A percentile compares a stretch with the other conserved stretches of the same genome.
Conservation (phyloP, 106 monocot species). For the Dendrobium huoshanense region DNA sequence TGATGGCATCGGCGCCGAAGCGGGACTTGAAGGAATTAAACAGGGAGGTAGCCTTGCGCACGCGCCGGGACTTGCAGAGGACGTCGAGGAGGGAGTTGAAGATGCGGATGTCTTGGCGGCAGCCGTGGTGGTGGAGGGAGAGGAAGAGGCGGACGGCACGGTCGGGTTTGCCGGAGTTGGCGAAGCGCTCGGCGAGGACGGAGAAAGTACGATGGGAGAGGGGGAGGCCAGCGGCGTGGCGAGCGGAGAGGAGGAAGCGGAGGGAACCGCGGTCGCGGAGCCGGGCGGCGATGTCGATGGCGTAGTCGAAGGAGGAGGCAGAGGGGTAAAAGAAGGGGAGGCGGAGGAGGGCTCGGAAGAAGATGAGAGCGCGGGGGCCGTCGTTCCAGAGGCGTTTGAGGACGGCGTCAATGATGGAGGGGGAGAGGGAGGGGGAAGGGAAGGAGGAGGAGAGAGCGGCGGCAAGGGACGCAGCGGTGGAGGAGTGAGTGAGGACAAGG, state of each 20-base stretch:
- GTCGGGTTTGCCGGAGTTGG: conserved; percentile 57
- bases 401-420: conserved; percentile 34
- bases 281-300: conserved; percentile 57
- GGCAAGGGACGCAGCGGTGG: conserved; percentile 19
- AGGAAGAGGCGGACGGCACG: conserved; percentile 72
- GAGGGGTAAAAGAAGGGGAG: conserved; percentile 25
- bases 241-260: conserved; percentile 26
- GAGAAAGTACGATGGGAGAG: conserved; percentile 57
- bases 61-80: conserved; percentile 67
- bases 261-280: conserved; percentile 32
- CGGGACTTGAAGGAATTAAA: conserved; percentile 34
- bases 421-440: conserved; percentile 8
- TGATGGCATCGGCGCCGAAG: conserved; percentile 53
- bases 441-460: conserved; percentile 19
- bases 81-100: conserved; percentile 83
- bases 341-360: conserved; percentile 45
- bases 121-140: conserved; percentile 54
- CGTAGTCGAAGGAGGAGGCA: conserved; percentile 42
- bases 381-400: conserved; percentile 74
- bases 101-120: conserved; percentile 34
- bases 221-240: conserved; percentile 5
- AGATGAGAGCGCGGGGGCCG: conserved; percentile 63
- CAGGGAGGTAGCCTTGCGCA: conserved; percentile 60
- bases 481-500: conserved; percentile 29
- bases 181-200: conserved; percentile 60